Evolutionary conservation across 2,329 filamentous ascomycete genomes (phyloP), one percentile per base, ranked within the genome.

Genomic region (Pezicula radicicola): DNA sequence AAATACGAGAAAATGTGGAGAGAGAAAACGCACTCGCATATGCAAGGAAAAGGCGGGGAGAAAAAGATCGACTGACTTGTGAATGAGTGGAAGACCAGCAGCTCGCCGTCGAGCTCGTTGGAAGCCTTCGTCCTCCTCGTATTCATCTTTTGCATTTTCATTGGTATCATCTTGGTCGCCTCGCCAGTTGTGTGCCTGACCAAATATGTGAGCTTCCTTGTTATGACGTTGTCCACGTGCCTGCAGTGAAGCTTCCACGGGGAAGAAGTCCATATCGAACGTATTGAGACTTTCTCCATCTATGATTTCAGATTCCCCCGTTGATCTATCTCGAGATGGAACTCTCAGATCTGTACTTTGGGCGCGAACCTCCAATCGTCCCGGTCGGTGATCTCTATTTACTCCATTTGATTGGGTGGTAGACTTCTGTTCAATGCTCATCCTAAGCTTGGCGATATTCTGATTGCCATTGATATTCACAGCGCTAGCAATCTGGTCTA

Each of bases 381-480:
- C 48, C 27, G 48, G 37, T 18, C 42, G 45, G 21, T 55, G 48
- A 27, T 60, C 35, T n/a, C 58, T 58, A 46, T 64, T 59, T 12
- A 15, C 13, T 28, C 19, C 19, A 45, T 9, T 45, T 21, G 42
- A 28, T n/a, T 25, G 15, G 19, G 49, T 8, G 36, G 44, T 39
- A 28, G 53, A 42, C 3, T 58, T 55, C 28, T 64, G 54, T 45
- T 65, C 50, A 28, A 68, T 57, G 47, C 80, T 84, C 73, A 95
- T 83, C 52, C 84, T 80, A 45, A 96, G 74, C 54, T 86, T 85
- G 6, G 87, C 89, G 33, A 97, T 84, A 25, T 83, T 87, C 63
- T 92, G 90, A 54, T 84, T 88, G n/a, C 89, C 90, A 52, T 87
- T 85, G 28, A 83, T 78, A 59, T 91, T 92, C 49, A 95, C 72